Evolutionary conservation across 78 protist genomes (phyloP), one percentile per base, ranked within the genome.

Genomic region (Creolimax fragrantissima): DNA sequence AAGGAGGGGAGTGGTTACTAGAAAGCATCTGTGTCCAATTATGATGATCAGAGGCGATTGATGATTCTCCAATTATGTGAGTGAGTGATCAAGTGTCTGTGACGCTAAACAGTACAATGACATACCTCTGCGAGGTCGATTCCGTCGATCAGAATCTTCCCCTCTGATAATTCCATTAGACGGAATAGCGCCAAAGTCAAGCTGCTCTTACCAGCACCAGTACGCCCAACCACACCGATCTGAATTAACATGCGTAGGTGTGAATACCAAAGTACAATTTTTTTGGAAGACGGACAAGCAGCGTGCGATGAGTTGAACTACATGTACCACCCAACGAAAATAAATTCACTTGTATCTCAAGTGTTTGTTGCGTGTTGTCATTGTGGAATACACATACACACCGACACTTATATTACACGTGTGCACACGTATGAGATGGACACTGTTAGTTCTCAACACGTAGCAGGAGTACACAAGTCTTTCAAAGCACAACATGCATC

Each of bases 161-260:
- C 99, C 4, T 74, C 89, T 2, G n/a, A 35, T 3, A 89, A 45
- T 43, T 95, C 96, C 5, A 35, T n/a, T 39, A 98, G 3, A 4
- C 98, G 96, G 88, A 97, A 94, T 81, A 98, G 91, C 32, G 93
- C 95, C 5, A 81, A 44, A 2, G 93, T 35, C 32, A 97, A 37
- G 7, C 92, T n/a, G 32, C 95, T 83, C 95, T 97, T 97, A 83
- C 99, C 98, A 3, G 97, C 91, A 11, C 99, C 99, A 0, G 99
- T 96, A 36, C 99, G 95, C 17, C 99, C 99, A 44, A 44, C 74
- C 4, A 91, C 47, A 43, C 98, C 98, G 6, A 97, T 83, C 91
- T 32, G 32, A 6, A 3, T 37, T 45, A 42, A 67, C 89, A 41
- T 47, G 41, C 43, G n/a, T n/a, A n/a, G n/a, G n/a, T n/a, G n/a